phyloP scores from a whole-genome alignment of 2,329 filamentous ascomycete species.

The Chaetomiaceae sp. region DNA sequence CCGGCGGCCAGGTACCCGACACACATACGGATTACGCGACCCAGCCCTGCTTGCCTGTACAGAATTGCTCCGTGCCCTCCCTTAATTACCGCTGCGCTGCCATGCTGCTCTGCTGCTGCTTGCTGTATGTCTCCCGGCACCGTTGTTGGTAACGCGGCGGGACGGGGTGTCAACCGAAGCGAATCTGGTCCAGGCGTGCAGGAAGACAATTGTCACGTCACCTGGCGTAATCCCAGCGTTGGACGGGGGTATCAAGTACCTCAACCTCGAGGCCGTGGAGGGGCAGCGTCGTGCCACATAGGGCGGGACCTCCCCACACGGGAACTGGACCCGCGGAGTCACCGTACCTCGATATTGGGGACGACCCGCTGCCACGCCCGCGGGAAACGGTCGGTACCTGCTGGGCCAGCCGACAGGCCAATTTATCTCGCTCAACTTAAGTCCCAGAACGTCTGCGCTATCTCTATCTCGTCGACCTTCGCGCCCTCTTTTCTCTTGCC shows the following conservation, averaged over 20 bases:
- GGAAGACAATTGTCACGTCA: slow-evolving; percentile 24
- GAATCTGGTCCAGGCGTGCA: slow-evolving; percentile 10
- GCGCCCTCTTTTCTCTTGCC: slow-evolving; percentile 13
- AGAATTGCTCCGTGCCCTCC: too few relatives aligned
- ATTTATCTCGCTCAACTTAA: slow-evolving; percentile 27
- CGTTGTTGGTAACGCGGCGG: too few relatives aligned
- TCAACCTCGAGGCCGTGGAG: slow-evolving; percentile 16
- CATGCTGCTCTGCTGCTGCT: neutral
- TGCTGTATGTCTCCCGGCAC: neutral
- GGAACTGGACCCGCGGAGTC: slow-evolving; percentile 3
- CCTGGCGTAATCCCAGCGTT: slow-evolving; percentile 20
- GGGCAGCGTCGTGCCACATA: slow-evolving; percentile 21
- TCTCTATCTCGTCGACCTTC: slow-evolving; percentile 19
- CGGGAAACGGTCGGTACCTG: slow-evolving; percentile 20
- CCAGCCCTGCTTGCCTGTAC: too few relatives aligned
- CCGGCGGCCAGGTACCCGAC: too few relatives aligned
- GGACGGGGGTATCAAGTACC: slow-evolving; percentile 10
- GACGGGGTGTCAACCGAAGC: neutral
- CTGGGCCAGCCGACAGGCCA: slow-evolving; percentile 12
- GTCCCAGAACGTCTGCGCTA: slow-evolving; percentile 23
- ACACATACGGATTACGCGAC: too few relatives aligned
- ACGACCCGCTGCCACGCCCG: slow-evolving; percentile 19
- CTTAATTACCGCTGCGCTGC: too few relatives aligned
- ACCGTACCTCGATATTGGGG: slow-evolving; percentile 24
- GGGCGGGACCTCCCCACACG: slow-evolving; percentile 21